Conservation (phyloP, 331 rosid species). For the Prunus yedoensis region DNA sequence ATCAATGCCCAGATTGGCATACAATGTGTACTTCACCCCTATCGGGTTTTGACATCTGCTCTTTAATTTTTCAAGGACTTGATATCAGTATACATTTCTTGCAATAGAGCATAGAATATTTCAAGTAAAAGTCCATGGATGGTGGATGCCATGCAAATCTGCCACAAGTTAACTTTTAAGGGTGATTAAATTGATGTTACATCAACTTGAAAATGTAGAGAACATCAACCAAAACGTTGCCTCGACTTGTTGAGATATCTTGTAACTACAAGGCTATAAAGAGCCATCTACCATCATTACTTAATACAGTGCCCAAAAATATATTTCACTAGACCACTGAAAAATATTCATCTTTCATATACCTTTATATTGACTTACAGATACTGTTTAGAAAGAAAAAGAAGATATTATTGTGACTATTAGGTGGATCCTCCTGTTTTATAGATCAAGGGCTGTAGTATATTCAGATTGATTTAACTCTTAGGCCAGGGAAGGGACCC, state of each 20-base stretch:
- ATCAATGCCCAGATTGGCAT: background rate
- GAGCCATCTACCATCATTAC: background rate
- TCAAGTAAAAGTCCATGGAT: too few relatives aligned
- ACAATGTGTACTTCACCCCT: background rate
- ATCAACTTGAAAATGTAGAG: background rate
- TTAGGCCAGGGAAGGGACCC: constrained; percentile 66
- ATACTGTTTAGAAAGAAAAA: background rate
- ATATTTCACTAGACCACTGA: background rate
- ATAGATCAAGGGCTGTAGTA: background rate
- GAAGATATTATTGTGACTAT: constrained; percentile 6
- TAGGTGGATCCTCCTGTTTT: background rate
- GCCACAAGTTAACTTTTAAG: too few relatives aligned
- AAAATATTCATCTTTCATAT: background rate
- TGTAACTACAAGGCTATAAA: too few relatives aligned
- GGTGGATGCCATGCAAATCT: background rate
- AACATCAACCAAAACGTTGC: background rate
- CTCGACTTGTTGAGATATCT: too few relatives aligned
- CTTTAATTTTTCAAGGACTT: background rate
- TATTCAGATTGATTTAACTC: background rate
- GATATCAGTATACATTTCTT: background rate
- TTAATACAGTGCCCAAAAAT: background rate
- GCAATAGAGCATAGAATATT: too few relatives aligned
- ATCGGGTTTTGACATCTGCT: background rate
- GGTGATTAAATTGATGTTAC: background rate
- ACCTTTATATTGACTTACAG: background rate